These are phyloP conservation scores for Solanum appendiculatum DNA, from an alignment of 257 asterid genomes.

Conservation along the genomic window DNA sequence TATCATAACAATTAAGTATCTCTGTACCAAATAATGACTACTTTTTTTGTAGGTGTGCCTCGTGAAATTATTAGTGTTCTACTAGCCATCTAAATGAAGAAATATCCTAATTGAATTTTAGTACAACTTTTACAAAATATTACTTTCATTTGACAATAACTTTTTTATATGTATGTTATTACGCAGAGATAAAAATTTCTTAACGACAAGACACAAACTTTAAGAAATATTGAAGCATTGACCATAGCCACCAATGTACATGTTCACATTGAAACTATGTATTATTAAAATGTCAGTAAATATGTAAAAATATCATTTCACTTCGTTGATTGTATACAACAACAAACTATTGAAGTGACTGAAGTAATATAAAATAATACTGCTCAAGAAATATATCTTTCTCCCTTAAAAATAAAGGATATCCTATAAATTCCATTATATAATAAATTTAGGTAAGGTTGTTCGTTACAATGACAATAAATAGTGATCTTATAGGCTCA, in stretches of 20 bases:
- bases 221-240: background rate
- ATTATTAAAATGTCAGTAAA: background rate
- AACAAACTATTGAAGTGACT: background rate
- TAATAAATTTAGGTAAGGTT: background rate
- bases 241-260: background rate
- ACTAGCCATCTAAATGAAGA: background rate
- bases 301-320: background rate
- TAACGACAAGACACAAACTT: background rate
- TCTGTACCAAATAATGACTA: too few relatives aligned
- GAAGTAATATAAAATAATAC: background rate
- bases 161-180: background rate
- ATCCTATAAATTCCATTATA: background rate
- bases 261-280: background rate
- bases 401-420: background rate
- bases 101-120: too few relatives aligned
- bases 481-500: too few relatives aligned
- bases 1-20: too few relatives aligned
- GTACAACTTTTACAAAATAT: too few relatives aligned
- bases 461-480: too few relatives aligned
- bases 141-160: background rate
- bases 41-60: too few relatives aligned
- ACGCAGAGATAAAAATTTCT: background rate
- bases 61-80: too few relatives aligned
- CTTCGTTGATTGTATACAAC: background rate
- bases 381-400: background rate